Conservation (phyloP, 139 green algal genomes). For the Closterium sp. region DNA sequence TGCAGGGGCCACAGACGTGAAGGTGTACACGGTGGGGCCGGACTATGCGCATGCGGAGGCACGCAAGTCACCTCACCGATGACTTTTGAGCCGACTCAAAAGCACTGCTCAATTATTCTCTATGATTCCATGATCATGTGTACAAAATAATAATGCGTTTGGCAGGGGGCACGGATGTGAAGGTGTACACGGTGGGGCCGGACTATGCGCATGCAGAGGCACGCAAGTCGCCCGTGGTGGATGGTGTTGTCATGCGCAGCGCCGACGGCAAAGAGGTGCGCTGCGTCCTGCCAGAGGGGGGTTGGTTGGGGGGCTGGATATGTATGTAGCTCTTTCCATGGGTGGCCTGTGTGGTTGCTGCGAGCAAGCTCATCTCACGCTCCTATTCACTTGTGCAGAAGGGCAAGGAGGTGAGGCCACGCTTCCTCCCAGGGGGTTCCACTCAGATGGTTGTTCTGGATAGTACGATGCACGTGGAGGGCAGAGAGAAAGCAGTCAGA, state of each 20-base stretch:
- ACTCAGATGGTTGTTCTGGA: too few species aligned
- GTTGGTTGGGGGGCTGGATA: neutral
- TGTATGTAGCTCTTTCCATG: neutral
- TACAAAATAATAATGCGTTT: neutral
- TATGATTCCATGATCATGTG: too few species aligned
- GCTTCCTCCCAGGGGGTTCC: neutral
- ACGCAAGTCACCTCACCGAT: conserved; percentile 92
- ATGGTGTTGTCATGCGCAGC: conserved; percentile 83
- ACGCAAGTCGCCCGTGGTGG: conserved; percentile 93
- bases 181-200: conserved; percentile 88
- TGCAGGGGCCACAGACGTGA: conserved; percentile 97
- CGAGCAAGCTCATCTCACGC: too few species aligned
- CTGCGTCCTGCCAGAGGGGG: too few species aligned
- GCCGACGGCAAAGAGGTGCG: conserved; percentile 84
- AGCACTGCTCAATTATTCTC: too few species aligned
- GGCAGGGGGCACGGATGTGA: conserved; percentile 97
- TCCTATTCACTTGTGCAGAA: too few species aligned
- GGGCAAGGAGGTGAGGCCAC: too few species aligned
- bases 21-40: conserved; percentile 88
- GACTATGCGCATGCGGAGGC: conserved; percentile 98
- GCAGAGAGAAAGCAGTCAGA: too few species aligned
- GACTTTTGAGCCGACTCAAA: too few species aligned
- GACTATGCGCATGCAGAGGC: conserved; percentile 98
- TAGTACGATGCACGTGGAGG: too few species aligned
- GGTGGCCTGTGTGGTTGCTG: too few species aligned